Conservation (phyloP, 2,329 filamentous ascomycete genomes). For the Ascomycota sp. region DNA sequence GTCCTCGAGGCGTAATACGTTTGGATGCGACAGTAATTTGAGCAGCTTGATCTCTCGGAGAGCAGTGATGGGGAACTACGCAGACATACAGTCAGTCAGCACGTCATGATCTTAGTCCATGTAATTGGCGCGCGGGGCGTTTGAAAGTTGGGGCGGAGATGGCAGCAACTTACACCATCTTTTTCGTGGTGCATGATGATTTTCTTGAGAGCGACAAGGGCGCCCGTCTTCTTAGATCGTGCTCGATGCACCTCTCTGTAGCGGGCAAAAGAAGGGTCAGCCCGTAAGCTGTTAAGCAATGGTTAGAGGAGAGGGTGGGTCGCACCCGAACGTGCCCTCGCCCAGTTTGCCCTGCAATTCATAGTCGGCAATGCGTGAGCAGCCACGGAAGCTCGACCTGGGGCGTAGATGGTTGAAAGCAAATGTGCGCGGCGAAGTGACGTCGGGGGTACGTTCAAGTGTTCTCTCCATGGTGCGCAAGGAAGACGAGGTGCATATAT, state of each 20-base stretch:
- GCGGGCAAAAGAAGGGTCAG: background rate
- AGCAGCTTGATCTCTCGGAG: constrained; percentile 93
- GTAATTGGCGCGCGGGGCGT: too few species aligned
- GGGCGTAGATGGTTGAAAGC: constrained; percentile 34
- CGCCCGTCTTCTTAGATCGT: constrained; percentile 51
- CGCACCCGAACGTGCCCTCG: constrained; percentile 84
- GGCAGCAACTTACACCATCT: constrained; percentile 47
- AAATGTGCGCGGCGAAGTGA: constrained; percentile 33
- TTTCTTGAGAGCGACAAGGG: constrained; percentile 81
- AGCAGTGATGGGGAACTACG: constrained; percentile 85
- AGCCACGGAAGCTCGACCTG: constrained; percentile 53
- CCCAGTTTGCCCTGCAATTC: constrained; percentile 68
- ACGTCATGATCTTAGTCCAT: too few species aligned
- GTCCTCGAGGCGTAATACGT: constrained; percentile 73
- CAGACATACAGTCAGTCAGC: background rate
- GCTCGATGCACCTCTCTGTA: constrained; percentile 76
- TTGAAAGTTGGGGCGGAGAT: background rate
- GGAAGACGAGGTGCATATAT: too few species aligned
- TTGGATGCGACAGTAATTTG: constrained; percentile 82
- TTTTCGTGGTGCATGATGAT: constrained; percentile 99
- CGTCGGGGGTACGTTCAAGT: constrained; percentile 13
- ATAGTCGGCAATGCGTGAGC: constrained; percentile 65
- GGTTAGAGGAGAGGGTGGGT: constrained; percentile 1
- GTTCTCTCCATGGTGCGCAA: constrained; percentile 11
- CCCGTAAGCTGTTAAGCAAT: background rate